A percentile compares a stretch with the other conserved stretches of the same genome.
These are phyloP conservation scores for Coemansia sp. DNA, from an alignment of 192 early-diverging fungal species.

Conservation along the genomic window DNA sequence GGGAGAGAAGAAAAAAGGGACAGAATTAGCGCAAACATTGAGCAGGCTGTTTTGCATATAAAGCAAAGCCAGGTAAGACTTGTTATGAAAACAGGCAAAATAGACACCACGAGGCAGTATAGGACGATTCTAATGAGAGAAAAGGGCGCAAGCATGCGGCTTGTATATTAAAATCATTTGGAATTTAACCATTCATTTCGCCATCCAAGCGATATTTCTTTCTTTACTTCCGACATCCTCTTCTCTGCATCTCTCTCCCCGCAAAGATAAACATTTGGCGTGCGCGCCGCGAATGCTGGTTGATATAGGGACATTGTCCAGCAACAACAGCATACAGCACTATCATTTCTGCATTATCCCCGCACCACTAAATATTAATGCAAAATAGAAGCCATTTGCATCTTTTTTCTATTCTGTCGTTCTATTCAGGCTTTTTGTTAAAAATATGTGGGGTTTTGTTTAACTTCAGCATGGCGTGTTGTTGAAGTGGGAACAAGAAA, in stretches of 20 bases:
- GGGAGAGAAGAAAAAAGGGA: background rate
- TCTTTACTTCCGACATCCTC: background rate
- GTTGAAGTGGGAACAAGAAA: background rate
- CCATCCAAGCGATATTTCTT: background rate
- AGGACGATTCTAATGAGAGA: background rate
- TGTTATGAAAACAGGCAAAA: background rate
- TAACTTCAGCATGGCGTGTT: background rate
- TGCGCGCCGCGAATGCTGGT: background rate
- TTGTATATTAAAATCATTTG: background rate
- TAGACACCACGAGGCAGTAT: background rate
- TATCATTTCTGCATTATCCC: background rate
- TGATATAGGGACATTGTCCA: background rate
- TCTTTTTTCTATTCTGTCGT: too few species aligned
- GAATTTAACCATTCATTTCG: background rate
- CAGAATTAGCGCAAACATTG: slow-evolving; percentile 1
- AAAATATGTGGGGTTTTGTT: background rate
- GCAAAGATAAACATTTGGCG: background rate
- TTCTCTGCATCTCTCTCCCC: background rate
- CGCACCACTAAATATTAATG: background rate
- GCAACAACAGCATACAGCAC: background rate
- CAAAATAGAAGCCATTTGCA: background rate
- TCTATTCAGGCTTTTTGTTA: too few species aligned
- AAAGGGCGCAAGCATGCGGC: background rate
- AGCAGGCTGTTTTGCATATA: slow-evolving; percentile 4
- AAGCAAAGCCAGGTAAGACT: background rate